Evolutionary conservation across 2,329 filamentous ascomycete genomes (phyloP), one percentile per base, ranked within the genome.

Genomic region (Talaromyces sp.): DNA sequence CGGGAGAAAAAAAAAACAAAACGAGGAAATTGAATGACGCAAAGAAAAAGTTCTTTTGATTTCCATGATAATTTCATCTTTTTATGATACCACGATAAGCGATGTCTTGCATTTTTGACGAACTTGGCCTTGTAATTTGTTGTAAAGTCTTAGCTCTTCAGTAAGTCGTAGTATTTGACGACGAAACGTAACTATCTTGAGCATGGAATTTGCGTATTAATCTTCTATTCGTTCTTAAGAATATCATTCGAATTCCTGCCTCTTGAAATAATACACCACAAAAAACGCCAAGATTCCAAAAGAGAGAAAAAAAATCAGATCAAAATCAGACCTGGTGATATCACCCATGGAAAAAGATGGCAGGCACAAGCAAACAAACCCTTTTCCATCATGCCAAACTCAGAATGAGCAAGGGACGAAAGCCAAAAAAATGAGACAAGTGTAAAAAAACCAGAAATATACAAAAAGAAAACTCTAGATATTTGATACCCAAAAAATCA

Each of bases 231-330:
- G 25, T 33, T 35, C 28, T 19, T 35, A 10, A 48, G 28, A 48
- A 48, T 46, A 48, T 48, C n/a, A 48, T 48, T 48, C 33, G 9
- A 19, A 35, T 48, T 69, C 65, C 64, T 68, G 69, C 70, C 69
- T 70, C 70, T 67, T 56, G 70, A 70, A 68, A 68, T 73, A 68
- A 68, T 73, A 73, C 70, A 73, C 71, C 71, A 63, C 48, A 35
- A 53, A 57, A 35, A 60, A 56, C 48, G 53, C 53, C 58, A 51
- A 37, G 41, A 33, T 43, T 15, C 52, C 25, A 17, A 25, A 19
- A 10, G 19, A 10, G n/a, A n/a, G n/a, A n/a, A n/a, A n/a, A 45
- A 54, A 28, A 41, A 15, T 40, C 31, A 45, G 35, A 58, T 28
- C 25, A 46, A 56, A 50, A 53, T 35, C 43, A 53, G 39, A 36